Base-by-base conservation (phyloP, 176 grass and related monocot species). In the Ensete ventricosum region DNA sequence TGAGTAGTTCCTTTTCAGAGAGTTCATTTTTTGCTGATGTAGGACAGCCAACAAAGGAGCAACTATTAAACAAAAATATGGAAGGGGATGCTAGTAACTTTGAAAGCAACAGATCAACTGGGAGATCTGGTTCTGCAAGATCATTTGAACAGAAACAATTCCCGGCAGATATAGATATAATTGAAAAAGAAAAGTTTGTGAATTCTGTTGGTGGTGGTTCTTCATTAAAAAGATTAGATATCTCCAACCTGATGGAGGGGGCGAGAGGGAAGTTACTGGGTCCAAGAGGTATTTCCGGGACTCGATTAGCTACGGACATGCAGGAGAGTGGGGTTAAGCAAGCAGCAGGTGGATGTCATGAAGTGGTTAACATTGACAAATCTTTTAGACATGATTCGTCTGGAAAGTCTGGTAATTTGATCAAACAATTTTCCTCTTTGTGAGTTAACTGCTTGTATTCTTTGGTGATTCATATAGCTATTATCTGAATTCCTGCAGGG, bases 121-220 rank as follows among this genome's bases (percentile, higher is more conserved):
- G 85, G 55, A 76, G 78, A 76, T 87, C 92, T 76, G 82, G 69
- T 78, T 87, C 88, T 73, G 86, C 75, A 60, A 65, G 85, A 54
- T 86, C 87, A 64, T 70, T 91, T 86, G 96, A 84, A 11, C 86
- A 92, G 67, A 88, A 92, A 50, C 83, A 84, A 54, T 82, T 92
- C 52, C 84, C 74, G 23, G 71, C 73, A 83, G 81, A 88, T 60
- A 53, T 64, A 8, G 76, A 76, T 12, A 79, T 85, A 80, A 79
- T 88, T 79, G 86, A 95, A 77, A 94, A 81, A 76, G 86, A 84
- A 66, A 84, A 95, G 9, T 78, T 83, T 67, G 55, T 82, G 72
- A 84, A 89, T 73, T 62, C 84, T 75, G 79, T 75, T 20, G 74
- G 87, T 73, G 67, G 79, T 14, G 74, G 78, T 81, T 14, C 26